Conservation (phyloP, 768 basidiomycete genomes). For the Hypholoma fasciculare region DNA sequence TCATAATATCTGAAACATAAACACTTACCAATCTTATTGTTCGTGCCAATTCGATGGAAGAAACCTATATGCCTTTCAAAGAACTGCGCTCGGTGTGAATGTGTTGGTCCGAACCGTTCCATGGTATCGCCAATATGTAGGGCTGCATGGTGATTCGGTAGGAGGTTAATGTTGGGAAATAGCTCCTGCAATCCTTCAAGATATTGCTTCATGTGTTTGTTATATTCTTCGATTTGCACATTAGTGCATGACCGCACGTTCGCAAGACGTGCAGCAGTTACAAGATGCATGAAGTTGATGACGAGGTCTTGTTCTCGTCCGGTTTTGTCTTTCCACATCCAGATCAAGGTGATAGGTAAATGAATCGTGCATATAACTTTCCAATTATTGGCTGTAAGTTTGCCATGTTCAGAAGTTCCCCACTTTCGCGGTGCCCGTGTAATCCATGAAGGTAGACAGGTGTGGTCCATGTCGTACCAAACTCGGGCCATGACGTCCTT, state of each 20-base stretch:
- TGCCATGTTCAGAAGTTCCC: slow-evolving; percentile 28
- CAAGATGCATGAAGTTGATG: slow-evolving; percentile 28
- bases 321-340: slow-evolving; percentile 17
- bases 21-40: too few species aligned
- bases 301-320: slow-evolving; percentile 20
- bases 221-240: slow-evolving; percentile 19
- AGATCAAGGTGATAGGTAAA: slow-evolving; percentile 27
- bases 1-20: too few species aligned
- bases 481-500: slow-evolving; percentile 26
- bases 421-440: slow-evolving; percentile 27
- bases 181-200: slow-evolving; percentile 7
- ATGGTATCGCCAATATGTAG: slow-evolving; percentile 22
- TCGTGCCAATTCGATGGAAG: slow-evolving; percentile 21
- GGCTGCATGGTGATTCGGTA: slow-evolving; percentile 22
- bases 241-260: slow-evolving; percentile 19
- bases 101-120: slow-evolving; percentile 23
- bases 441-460: slow-evolving; percentile 31
- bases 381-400: slow-evolving; percentile 32
- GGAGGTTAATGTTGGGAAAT: slow-evolving; percentile 16
- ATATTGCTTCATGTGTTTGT: slow-evolving; percentile 20
- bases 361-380: slow-evolving; percentile 26
- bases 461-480: slow-evolving; percentile 29
- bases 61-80: slow-evolving; percentile 30
- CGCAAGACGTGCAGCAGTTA: slow-evolving; percentile 20
- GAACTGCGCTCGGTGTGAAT: slow-evolving; percentile 21